phyloP scores from a whole-genome alignment of 2,329 filamentous ascomycete species.

The Exutisphaerella laricina region DNA sequence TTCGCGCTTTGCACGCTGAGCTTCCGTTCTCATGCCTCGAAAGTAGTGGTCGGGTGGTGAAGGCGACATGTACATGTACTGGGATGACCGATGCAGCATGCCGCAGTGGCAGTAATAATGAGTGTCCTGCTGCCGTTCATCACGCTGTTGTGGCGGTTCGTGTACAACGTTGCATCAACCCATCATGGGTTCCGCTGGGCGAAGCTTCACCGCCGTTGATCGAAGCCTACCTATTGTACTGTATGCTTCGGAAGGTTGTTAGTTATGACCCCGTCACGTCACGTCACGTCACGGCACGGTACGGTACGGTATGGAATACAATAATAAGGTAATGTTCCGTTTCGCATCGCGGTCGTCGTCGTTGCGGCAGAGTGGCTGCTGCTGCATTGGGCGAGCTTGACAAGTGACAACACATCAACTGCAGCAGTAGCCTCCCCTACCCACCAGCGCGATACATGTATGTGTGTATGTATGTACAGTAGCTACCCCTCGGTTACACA shows the following conservation, averaged over 20 bases:
- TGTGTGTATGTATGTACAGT: no score
- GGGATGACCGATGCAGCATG: constrained; percentile 6
- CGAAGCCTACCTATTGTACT: constrained; percentile 7
- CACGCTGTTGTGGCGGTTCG: constrained; percentile 20
- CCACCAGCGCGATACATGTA: no score
- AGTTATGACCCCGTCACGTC: no score
- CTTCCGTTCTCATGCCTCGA: neutral
- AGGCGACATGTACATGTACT: no score
- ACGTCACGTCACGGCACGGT: no score
- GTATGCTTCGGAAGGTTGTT: neutral
- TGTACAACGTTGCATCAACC: constrained; percentile 14
- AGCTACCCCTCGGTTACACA: constrained; percentile 23
- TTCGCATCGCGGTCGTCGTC: constrained; percentile 7
- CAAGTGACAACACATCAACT: constrained; percentile 29
- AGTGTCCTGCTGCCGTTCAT: constrained; percentile 15
- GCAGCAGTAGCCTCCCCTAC: no score
- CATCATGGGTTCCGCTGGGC: constrained; percentile 10
- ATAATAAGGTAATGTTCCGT: constrained; percentile 8
- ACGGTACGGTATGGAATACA: no score
- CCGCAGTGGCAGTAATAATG: no score
- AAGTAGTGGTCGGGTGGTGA: neutral
- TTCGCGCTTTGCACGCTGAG: constrained; percentile 6
- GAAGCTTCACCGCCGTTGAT: neutral
- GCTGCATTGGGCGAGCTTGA: constrained; percentile 19
- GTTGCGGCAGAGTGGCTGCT: no score